A percentile compares a stretch with the other conserved stretches of the same genome.
Conservation (phyloP, 345 rosid species). For the Lepidium sativum region DNA sequence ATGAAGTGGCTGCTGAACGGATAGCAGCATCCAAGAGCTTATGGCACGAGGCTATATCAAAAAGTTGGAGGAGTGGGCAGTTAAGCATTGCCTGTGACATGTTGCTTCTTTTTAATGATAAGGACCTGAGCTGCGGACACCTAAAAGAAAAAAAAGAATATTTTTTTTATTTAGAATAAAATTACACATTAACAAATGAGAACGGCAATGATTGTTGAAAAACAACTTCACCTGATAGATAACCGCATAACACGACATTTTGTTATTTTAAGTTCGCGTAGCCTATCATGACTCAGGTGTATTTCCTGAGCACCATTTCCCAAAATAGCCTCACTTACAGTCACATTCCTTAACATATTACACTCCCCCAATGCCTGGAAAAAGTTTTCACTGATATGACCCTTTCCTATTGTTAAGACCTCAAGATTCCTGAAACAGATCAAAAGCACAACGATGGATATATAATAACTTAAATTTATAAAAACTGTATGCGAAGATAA, state of each 20-base stretch:
- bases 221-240: conserved; percentile 56
- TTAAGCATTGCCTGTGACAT: conserved; percentile 78
- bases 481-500: background rate
- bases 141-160: conserved; percentile 32
- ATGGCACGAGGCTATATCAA: conserved; percentile 90
- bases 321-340: conserved; percentile 60
- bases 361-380: conserved; percentile 78
- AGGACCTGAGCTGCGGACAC: conserved; percentile 71
- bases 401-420: conserved; percentile 66
- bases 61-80: conserved; percentile 71
- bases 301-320: conserved; percentile 86
- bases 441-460: background rate
- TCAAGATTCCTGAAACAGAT: conserved; percentile 59
- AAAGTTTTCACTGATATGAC: conserved; percentile 62
- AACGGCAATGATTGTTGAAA: background rate
- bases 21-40: conserved; percentile 95
- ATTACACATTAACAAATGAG: conserved; percentile 1
- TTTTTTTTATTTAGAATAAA: conserved; percentile 1
- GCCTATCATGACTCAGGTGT: conserved; percentile 67
- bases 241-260: conserved; percentile 83
- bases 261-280: conserved; percentile 63
- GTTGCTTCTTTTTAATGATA: conserved; percentile 87
- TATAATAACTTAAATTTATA: background rate
- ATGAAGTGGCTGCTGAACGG: conserved; percentile 79
- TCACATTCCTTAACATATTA: conserved; percentile 58